phyloP scores from a whole-genome alignment of 1,284 basidiomycete species.

The Vanrija sp. region DNA sequence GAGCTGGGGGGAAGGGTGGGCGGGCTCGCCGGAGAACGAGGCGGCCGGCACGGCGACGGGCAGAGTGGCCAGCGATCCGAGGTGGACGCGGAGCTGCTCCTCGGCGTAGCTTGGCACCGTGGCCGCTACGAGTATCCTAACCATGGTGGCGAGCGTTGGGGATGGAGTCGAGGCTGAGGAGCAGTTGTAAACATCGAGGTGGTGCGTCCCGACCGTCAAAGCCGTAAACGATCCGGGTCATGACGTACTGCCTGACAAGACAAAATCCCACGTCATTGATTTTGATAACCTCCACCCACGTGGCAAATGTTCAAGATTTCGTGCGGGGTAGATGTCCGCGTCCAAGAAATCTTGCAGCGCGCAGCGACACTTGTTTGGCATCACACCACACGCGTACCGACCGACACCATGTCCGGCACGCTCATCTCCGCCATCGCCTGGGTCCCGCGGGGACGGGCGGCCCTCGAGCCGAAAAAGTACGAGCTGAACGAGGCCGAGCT shows the following conservation, averaged over 20 bases:
- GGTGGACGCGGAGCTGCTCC: conserved; percentile 39
- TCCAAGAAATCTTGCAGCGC: neutral
- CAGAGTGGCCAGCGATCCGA: conserved; percentile 42
- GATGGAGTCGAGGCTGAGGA: neutral
- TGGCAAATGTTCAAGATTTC: conserved; percentile 3
- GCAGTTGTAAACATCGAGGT: neutral
- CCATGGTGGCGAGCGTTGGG: conserved; percentile 12
- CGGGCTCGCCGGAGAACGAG: conserved; percentile 5
- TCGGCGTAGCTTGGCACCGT: conserved; percentile 37
- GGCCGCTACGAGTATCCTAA: conserved; percentile 20
- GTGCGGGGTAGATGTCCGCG: neutral
- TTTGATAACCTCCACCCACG: neutral
- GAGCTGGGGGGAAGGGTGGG: conserved; percentile 14
- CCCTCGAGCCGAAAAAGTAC: conserved; percentile 78
- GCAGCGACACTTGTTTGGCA: neutral
- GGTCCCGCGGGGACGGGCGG: conserved; percentile 78
- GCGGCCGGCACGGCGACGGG: conserved; percentile 29
- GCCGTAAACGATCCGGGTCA: neutral
- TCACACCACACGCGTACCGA: neutral
- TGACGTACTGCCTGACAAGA: neutral
- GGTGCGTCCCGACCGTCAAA: neutral
- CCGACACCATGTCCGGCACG: conserved; percentile 44
- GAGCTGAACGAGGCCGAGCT: conserved; percentile 87
- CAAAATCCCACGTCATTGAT: conserved; percentile 2
- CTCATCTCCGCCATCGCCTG: conserved; percentile 59